Conservation (phyloP, 2,329 filamentous ascomycete species). For the Phaeosphaeria sp. region DNA sequence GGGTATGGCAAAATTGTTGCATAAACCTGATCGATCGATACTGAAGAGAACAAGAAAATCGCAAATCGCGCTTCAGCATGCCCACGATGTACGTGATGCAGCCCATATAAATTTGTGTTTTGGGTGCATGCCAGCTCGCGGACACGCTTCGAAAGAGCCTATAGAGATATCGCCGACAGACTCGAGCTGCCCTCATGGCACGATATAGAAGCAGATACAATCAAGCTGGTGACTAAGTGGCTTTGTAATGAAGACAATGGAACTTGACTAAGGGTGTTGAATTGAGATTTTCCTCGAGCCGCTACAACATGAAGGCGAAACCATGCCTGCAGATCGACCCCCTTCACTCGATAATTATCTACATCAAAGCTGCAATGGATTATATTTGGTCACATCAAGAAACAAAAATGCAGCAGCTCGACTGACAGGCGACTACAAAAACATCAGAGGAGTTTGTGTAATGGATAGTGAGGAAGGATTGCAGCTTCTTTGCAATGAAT, state of each 20-base stretch:
- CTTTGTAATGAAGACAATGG: constrained; percentile 17
- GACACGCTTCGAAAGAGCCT: constrained; percentile 19
- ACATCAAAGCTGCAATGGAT: constrained; percentile 13
- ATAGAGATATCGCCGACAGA: constrained; percentile 15
- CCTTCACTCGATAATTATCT: constrained; percentile 3
- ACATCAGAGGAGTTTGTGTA: constrained; percentile 20
- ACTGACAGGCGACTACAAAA: constrained; percentile 10
- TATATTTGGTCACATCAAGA: constrained; percentile 17
- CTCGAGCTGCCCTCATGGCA: constrained; percentile 13
- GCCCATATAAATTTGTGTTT: constrained; percentile 28
- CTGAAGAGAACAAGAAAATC: constrained; percentile 10
- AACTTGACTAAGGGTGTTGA: constrained; percentile 19
- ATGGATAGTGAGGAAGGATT: constrained; percentile 27
- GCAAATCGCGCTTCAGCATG: constrained; percentile 29
- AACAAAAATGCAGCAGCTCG: constrained; percentile 8
- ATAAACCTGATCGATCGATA: neutral
- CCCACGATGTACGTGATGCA: constrained; percentile 19
- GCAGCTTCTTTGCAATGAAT: constrained; percentile 27
- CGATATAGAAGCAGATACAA: constrained; percentile 13
- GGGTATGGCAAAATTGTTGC: constrained; percentile 9
- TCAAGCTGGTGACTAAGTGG: constrained; percentile 19
- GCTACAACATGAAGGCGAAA: neutral
- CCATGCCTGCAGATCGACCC: neutral
- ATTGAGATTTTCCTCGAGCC: constrained; percentile 3
- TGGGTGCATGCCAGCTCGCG: constrained; percentile 34